Percentiles rank a stretch among this genome's conserved stretches.
Conservation (phyloP, 805 yeast species). For the Teunomyces cretensis region DNA sequence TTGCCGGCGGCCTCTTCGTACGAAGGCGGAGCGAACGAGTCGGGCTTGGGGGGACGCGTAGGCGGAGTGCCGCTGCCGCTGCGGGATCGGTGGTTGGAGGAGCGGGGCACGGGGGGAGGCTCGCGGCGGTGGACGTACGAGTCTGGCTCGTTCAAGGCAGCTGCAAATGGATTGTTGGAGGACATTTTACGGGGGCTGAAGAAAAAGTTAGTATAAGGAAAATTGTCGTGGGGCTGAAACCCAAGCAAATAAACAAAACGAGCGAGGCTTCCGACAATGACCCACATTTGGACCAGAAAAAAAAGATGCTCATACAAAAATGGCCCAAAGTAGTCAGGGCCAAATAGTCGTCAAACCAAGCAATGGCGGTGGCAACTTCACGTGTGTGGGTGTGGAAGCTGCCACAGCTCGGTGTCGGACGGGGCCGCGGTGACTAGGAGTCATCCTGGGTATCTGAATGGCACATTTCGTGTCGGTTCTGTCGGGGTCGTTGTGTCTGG, state of each 20-base stretch:
- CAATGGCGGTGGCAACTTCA: too few relatives aligned
- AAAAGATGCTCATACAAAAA: not conserved
- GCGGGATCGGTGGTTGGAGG: slow-evolving; percentile 15
- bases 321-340: not conserved
- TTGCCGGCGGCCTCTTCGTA: slow-evolving; percentile 69
- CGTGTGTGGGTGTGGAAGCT: too few relatives aligned
- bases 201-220: slow-evolving; percentile 9
- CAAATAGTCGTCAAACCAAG: not conserved
- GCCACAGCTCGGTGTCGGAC: too few relatives aligned
- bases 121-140: slow-evolving; percentile 38
- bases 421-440: too few relatives aligned
- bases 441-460: too few relatives aligned
- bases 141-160: slow-evolving; percentile 41
- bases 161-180: slow-evolving; percentile 56
- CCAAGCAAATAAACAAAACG: not conserved
- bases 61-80: slow-evolving; percentile 13
- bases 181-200: slow-evolving; percentile 27
- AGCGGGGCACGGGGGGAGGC: slow-evolving; percentile 34
- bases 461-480: too few relatives aligned
- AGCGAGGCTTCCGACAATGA: not conserved
- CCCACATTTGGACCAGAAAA: not conserved
- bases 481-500: too few relatives aligned
- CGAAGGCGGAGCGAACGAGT: slow-evolving; percentile 54
- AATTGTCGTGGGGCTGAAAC: not conserved
- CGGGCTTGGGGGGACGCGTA: slow-evolving; percentile 17